Evolutionary conservation across 495 filamentous ascomycete species (phyloP).

Genomic region (Talaromyces liani): DNA sequence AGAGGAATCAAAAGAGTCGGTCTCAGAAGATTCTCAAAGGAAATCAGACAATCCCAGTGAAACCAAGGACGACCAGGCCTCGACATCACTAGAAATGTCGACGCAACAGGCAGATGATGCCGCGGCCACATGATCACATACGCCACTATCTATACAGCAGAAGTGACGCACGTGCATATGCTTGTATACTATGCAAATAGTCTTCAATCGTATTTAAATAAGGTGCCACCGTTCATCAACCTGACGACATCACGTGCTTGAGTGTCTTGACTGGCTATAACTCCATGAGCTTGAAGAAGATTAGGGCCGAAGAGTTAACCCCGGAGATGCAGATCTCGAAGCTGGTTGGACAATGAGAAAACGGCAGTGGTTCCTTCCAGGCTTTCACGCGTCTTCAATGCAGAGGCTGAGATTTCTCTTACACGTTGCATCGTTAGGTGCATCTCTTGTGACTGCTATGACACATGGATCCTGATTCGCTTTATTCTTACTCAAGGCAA

Average conservation of each 20-base stretch:
- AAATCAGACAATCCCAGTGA: constrained; percentile 7
- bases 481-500: not conserved
- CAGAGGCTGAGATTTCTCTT: not conserved
- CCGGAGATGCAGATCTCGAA: not conserved
- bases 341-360: not conserved
- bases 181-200: not conserved
- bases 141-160: not conserved
- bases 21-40: constrained; percentile 8
- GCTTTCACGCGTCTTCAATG: not conserved
- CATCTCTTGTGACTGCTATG: not conserved
- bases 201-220: not conserved
- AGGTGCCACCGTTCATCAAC: not conserved
- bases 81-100: not conserved
- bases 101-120: not conserved
- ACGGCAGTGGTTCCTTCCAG: too few relatives aligned
- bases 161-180: not conserved
- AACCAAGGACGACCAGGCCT: not conserved
- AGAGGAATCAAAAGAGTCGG: constrained; percentile 16
- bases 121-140: not conserved
- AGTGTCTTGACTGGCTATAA: not conserved
- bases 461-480: not conserved
- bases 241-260: not conserved
- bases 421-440: not conserved
- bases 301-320: not conserved
- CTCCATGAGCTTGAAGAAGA: not conserved